These are phyloP conservation scores for Cubamyces lactineus DNA, from an alignment of 768 basidiomycete genomes.

Conservation along the genomic window DNA sequence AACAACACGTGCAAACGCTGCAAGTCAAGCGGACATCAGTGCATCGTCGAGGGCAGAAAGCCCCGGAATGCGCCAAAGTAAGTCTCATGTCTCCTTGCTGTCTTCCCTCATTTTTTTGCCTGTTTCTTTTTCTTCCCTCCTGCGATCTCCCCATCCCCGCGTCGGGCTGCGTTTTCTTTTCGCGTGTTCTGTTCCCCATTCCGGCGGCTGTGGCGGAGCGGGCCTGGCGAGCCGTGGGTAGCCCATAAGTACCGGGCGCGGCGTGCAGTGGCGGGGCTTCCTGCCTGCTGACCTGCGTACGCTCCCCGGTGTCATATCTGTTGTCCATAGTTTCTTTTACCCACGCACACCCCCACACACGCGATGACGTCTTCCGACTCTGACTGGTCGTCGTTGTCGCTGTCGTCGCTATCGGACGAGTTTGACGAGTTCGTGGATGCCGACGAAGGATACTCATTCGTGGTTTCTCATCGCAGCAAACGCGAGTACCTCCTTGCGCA, in stretches of 20 bases:
- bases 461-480: conserved; percentile 57
- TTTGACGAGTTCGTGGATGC: conserved; percentile 18
- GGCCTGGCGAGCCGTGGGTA: background rate
- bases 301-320: background rate
- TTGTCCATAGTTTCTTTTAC: background rate
- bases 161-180: background rate
- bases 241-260: conserved; percentile 12
- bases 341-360: background rate
- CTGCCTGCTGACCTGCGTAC: conserved; percentile 6
- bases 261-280: conserved; percentile 6
- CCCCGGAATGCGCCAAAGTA: conserved; percentile 80
- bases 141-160: too few species aligned
- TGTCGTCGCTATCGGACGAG: conserved; percentile 3
- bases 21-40: conserved; percentile 69
- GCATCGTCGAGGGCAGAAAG: conserved; percentile 84
- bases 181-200: conserved; percentile 10
- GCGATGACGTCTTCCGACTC: conserved; percentile 11
- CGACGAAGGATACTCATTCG: conserved; percentile 29
- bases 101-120: background rate
- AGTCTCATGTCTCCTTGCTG: conserved; percentile 39
- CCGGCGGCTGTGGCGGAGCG: conserved; percentile 9
- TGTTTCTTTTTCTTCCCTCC: background rate
- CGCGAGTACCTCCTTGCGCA: conserved; percentile 85
- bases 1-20: conserved; percentile 82
- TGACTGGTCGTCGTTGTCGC: conserved; percentile 9